Base-by-base conservation (phyloP, 2,329 filamentous ascomycete species). In the Cladosporium cucumerinum region DNA sequence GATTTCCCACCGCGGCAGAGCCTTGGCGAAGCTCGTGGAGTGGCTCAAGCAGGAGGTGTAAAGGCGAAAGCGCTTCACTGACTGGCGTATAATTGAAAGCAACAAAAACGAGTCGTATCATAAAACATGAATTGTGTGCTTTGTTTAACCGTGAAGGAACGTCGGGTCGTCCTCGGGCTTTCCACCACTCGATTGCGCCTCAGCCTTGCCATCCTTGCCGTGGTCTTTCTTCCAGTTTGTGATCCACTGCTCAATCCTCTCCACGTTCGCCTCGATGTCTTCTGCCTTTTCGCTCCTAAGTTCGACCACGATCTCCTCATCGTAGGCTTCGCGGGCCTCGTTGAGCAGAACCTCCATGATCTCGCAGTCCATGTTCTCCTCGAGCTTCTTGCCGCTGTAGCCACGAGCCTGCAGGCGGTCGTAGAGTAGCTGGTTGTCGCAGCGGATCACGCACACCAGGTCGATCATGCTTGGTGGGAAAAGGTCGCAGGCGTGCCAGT, bases 401-500 rank as follows among this genome's bases (percentile, higher is more conserved):
- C 92, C 90, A 69, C 93, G 86, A 49, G 86, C 85, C 62, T 85
- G 86, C 62, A 99, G 80, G 61, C 95, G 86, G 77, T 99, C 95
- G 75, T 95, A 98, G 2, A 97, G 84, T 16, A 89, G 82, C 23
- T 86, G 87, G 21, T 92, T 93, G 71, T 95, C 88, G 64, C 91
- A 92, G 54, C 95, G 85, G 68, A 99, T 78, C 63, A 99, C 95
- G 5, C 98, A 90, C 0, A 99, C 93, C 2, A 99, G 85, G 76
- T 99, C 95, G 74, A 99, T 90, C 92, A 93, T 96, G 74, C 90
- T 90, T 75, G 90, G 88, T 2, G 95, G 95, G 74, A 98, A 98
- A 25, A 98, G 80, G 73, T 98, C 95, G 80, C 94, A 98, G 2
- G 93, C 94, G 79, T 99, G 95, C 94, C 95, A 99, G 80, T 99